Conservation (phyloP, 495 filamentous ascomycete species). For the Friedmanniomyces endolithicus region DNA sequence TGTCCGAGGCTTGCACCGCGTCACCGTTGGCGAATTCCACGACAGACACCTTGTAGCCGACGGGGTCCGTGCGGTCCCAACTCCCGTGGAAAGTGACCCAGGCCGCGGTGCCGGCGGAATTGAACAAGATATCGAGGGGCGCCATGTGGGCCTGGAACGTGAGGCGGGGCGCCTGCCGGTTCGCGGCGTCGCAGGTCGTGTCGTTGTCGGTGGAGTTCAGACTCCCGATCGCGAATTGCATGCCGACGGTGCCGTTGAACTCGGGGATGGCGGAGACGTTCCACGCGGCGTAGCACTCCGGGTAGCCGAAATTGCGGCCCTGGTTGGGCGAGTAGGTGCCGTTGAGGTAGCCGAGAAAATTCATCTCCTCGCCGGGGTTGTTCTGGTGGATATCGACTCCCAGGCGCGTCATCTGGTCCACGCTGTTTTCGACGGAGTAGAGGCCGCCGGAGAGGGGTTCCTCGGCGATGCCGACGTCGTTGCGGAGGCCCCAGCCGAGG, state of each 20-base stretch:
- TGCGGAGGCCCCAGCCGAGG: constrained; percentile 61
- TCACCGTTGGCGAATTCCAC: constrained; percentile 36
- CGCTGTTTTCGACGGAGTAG: constrained; percentile 62
- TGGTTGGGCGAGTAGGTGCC: constrained; percentile 30
- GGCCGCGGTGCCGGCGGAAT: constrained; percentile 27
- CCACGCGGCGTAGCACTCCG: constrained; percentile 55
- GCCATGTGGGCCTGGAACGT: constrained; percentile 32
- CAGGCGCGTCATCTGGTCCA: constrained; percentile 47
- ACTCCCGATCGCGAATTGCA: constrained; percentile 37
- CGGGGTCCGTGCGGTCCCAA: constrained; percentile 21
- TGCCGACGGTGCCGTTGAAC: constrained; percentile 33
- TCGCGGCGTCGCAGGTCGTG: constrained; percentile 17
- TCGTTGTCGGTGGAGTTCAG: constrained; percentile 29
- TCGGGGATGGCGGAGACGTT: constrained; percentile 38
- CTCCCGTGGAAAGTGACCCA: constrained; percentile 34
- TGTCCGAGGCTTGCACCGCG: constrained; percentile 31
- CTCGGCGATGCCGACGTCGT: constrained; percentile 55
- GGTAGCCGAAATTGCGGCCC: constrained; percentile 55
- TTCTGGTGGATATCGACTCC: constrained; percentile 51
- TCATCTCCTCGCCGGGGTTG: constrained; percentile 66
- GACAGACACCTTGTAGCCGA: constrained; percentile 35
- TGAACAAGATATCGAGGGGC: constrained; percentile 32
- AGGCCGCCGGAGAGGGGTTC: constrained; percentile 42
- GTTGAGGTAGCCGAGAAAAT: constrained; percentile 53
- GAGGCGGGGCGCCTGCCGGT: constrained; percentile 22